A percentile compares a stretch with the other conserved stretches of the same genome.
Conservation (phyloP, 2,329 filamentous ascomycete genomes). For the Xylariaceae sp. region DNA sequence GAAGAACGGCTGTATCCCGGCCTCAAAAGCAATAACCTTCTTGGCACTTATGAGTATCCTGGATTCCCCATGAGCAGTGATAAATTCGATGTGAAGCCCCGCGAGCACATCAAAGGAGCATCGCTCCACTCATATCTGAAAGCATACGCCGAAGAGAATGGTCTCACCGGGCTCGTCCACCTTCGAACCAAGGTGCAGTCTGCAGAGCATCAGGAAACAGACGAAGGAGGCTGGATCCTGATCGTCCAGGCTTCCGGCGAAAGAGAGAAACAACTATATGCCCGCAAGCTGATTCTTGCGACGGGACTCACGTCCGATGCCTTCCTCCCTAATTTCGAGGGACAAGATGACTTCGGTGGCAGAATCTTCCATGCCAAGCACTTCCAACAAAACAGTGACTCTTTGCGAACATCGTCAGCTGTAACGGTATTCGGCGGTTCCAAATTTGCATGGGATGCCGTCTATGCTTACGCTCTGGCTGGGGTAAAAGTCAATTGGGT, state of each 20-base stretch:
- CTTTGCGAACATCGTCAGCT: slow-evolving; percentile 34
- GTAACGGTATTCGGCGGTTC: slow-evolving; percentile 55
- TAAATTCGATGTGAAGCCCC: slow-evolving; percentile 41
- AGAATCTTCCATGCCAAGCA: slow-evolving; percentile 57
- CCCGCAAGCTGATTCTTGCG: slow-evolving; percentile 54
- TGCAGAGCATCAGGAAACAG: slow-evolving; percentile 44
- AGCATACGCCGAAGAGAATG: slow-evolving; percentile 51
- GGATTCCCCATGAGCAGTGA: slow-evolving; percentile 66
- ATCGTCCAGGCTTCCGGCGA: slow-evolving; percentile 11
- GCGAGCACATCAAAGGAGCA: slow-evolving; percentile 56
- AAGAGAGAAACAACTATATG: slow-evolving; percentile 26
- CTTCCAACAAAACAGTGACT: slow-evolving; percentile 36
- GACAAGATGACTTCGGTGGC: slow-evolving; percentile 45
- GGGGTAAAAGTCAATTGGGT: slow-evolving; percentile 55
- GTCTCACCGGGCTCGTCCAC: slow-evolving; percentile 43
- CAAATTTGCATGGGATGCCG: slow-evolving; percentile 62
- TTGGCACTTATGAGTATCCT: slow-evolving; percentile 68
- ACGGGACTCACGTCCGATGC: slow-evolving; percentile 58
- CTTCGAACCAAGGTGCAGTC: slow-evolving; percentile 48
- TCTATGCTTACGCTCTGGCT: slow-evolving; percentile 51
- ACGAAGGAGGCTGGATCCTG: slow-evolving; percentile 32
- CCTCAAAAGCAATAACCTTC: slow-evolving; percentile 70
- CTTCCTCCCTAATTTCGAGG: slow-evolving; percentile 48
- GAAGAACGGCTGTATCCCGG: slow-evolving; percentile 63
- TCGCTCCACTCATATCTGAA: slow-evolving; percentile 55